These are phyloP conservation scores for Rhinocladiella similis DNA, from an alignment of 2,329 filamentous ascomycete genomes.

Conservation along the genomic window DNA sequence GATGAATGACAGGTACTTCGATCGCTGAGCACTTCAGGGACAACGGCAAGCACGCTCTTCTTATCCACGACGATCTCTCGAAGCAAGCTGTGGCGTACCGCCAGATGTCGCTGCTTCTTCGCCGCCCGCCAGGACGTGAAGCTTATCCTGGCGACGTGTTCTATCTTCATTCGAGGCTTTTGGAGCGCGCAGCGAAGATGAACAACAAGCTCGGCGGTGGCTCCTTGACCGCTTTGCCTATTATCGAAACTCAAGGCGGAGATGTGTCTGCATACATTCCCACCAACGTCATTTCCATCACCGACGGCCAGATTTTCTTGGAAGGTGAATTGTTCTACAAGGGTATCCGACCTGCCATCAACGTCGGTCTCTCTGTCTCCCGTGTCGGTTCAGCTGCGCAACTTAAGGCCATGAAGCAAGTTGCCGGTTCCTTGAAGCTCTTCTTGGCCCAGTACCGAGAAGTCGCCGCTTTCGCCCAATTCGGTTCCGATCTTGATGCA, in stretches of 20 bases:
- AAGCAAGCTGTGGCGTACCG: conserved; percentile 75
- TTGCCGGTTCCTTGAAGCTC: conserved; percentile 98
- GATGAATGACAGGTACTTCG: conserved; percentile 46
- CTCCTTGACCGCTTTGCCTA: conserved; percentile 92
- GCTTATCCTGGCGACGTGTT: conserved; percentile 99
- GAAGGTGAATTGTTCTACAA: conserved; percentile 99
- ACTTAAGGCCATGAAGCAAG: conserved; percentile 99
- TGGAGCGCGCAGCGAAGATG: conserved; percentile 99
- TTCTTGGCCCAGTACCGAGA: conserved; percentile 99
- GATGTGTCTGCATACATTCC: conserved; percentile 99
- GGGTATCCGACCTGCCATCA: conserved; percentile 99
- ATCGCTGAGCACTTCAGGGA: conserved; percentile 77
- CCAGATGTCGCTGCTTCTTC: conserved; percentile 97
- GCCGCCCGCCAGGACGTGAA: conserved; percentile 98
- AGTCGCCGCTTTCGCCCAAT: conserved; percentile 98
- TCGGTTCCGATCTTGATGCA: conserved; percentile 99
- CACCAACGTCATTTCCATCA: conserved; percentile 99
- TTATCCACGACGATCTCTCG: conserved; percentile 85
- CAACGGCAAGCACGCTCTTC: conserved; percentile 80
- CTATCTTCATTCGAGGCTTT: conserved; percentile 98
- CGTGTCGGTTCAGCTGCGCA: conserved; percentile 99
- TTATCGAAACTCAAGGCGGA: conserved; percentile 99
- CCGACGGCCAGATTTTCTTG: conserved; percentile 99
- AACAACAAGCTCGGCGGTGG: conserved; percentile 92
- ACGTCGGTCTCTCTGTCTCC: conserved; percentile 99